phyloP scores from a whole-genome alignment of 768 basidiomycete species.

The Pulveroboletus ravenelii region DNA sequence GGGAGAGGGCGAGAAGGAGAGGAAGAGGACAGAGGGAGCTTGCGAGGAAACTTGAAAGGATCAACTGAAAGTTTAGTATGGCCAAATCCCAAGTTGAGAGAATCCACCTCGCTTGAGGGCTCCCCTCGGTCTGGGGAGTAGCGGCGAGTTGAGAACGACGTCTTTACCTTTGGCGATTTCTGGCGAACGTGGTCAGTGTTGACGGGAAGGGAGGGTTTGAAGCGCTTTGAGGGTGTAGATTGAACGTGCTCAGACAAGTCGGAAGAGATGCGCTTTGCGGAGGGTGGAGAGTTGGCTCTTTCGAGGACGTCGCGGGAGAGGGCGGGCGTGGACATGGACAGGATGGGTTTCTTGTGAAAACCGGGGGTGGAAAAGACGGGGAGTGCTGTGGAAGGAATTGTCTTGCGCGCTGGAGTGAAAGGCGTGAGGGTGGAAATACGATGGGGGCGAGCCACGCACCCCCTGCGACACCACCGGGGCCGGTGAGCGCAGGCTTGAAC shows the following conservation, averaged over 20 bases:
- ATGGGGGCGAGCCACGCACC: constrained; percentile 1
- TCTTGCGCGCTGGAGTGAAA: constrained; percentile 22
- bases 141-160: constrained; percentile 4
- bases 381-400: constrained; percentile 12
- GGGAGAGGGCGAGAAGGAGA: constrained; percentile 1
- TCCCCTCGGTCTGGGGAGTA: constrained; percentile 13
- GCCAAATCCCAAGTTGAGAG: constrained; percentile 15
- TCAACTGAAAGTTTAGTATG: constrained; percentile 2
- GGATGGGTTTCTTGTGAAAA: constrained; percentile 28
- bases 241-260: constrained; percentile 12
- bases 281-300: constrained; percentile 13
- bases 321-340: constrained; percentile 10
- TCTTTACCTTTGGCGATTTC: constrained; percentile 5
- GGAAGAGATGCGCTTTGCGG: constrained; percentile 31
- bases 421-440: constrained; percentile 5
- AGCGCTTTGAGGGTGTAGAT: constrained; percentile 27
- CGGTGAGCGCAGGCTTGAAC: constrained; percentile 41
- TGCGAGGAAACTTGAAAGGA: constrained; percentile 21
- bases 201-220: constrained; percentile 17
- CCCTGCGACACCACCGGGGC: constrained; percentile 3
- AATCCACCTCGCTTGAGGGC: constrained; percentile 21
- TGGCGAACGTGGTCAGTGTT: constrained; percentile 26
- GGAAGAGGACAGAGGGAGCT: background rate
- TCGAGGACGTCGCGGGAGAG: constrained; percentile 12
- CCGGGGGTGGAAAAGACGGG: constrained; percentile 46